Conservation (phyloP, 1,284 basidiomycete genomes). For the Calocybe gambosa region DNA sequence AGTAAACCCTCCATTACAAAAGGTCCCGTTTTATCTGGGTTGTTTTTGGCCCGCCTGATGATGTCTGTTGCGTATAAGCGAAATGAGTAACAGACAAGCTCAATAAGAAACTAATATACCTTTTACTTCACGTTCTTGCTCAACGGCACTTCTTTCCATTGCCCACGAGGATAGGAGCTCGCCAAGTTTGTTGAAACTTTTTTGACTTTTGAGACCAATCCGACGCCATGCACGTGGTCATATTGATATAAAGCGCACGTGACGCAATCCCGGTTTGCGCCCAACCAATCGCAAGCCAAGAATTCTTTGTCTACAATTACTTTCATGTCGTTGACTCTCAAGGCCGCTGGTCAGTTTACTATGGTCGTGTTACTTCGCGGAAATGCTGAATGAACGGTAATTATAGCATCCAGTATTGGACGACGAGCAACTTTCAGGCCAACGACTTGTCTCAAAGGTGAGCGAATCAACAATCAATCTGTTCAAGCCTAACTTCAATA, state of each 20-base stretch:
- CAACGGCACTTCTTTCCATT: constrained; percentile 13
- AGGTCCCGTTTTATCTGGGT: constrained; percentile 25
- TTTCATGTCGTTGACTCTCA: constrained; percentile 49
- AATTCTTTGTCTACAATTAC: constrained; percentile 16
- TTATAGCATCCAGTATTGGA: constrained; percentile 35
- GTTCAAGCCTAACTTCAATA: constrained; percentile 1
- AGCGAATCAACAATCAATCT: constrained; percentile 14
- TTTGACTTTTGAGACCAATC: constrained; percentile 2
- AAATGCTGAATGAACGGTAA: constrained; percentile 7
- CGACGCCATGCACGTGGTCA: constrained; percentile 1
- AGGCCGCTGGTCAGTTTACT: constrained; percentile 36
- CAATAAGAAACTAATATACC: constrained; percentile 5
- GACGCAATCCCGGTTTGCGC: constrained; percentile 18
- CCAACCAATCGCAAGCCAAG: constrained; percentile 20
- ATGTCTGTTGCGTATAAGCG: constrained; percentile 16
- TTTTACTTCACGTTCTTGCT: constrained; percentile 17
- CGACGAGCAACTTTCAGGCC: constrained; percentile 43
- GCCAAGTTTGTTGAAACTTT: background rate
- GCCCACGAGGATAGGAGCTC: background rate
- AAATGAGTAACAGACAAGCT: background rate
- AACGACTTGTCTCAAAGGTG: constrained; percentile 39
- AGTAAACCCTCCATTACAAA: constrained; percentile 18
- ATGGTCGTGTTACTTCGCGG: background rate
- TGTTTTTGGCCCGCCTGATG: constrained; percentile 24
- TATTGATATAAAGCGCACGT: constrained; percentile 11